A percentile compares a stretch with the other conserved stretches of the same genome.
Evolutionary conservation across 768 basidiomycete genomes (phyloP).

Genomic region (Strobilomyces dryophilus): DNA sequence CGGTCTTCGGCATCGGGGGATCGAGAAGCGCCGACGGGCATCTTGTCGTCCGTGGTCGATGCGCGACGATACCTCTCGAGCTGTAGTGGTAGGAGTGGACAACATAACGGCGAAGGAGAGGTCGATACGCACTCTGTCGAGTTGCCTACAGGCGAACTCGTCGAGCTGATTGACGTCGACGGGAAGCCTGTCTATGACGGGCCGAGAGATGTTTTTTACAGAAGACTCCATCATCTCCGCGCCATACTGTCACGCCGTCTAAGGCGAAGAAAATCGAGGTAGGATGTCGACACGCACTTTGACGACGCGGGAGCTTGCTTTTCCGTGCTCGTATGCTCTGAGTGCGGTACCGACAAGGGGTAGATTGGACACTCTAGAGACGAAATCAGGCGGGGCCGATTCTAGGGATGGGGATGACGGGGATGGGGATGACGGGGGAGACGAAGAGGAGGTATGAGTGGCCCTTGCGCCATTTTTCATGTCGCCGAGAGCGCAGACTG

Average conservation of each 20-base stretch:
- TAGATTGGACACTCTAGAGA: constrained; percentile 59
- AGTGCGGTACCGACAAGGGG: constrained; percentile 74
- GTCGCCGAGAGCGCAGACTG: constrained; percentile 69
- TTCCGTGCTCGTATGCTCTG: constrained; percentile 75
- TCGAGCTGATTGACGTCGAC: constrained; percentile 72
- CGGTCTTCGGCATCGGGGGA: background rate
- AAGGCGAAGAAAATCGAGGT: constrained; percentile 8
- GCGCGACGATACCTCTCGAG: constrained; percentile 48
- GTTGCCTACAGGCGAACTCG: constrained; percentile 84
- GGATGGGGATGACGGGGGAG: constrained; percentile 9
- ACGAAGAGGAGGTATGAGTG: constrained; percentile 13
- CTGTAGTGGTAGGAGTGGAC: constrained; percentile 24
- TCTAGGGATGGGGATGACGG: constrained; percentile 13
- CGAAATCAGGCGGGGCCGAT: constrained; percentile 29
- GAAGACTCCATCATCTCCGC: constrained; percentile 85
- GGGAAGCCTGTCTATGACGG: constrained; percentile 76
- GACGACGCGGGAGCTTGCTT: constrained; percentile 79
- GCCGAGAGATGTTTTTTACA: constrained; percentile 74
- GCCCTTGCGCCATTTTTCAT: constrained; percentile 54
- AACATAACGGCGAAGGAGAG: background rate
- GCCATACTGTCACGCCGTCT: constrained; percentile 56
- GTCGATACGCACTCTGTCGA: constrained; percentile 61
- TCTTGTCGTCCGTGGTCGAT: constrained; percentile 30
- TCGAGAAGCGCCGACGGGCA: constrained; percentile 21
- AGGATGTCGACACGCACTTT: constrained; percentile 49